A percentile compares a stretch with the other conserved stretches of the same genome.
Evolutionary conservation across 2,329 filamentous ascomycete species (phyloP).

Genomic region (Drechslerella dactyloides): DNA sequence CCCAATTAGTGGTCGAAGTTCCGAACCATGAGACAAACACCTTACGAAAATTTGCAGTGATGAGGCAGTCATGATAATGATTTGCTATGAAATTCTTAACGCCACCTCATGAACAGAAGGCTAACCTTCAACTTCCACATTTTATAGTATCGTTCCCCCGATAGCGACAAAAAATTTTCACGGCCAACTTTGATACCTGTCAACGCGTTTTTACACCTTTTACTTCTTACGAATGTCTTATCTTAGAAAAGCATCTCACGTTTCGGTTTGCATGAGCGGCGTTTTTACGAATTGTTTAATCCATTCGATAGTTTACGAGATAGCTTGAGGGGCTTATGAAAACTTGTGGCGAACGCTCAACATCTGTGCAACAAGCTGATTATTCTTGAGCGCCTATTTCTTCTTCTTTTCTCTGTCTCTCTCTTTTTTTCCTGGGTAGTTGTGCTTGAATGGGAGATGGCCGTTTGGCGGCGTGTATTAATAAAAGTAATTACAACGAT

Average conservation of each 20-base stretch:
- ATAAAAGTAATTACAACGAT: not conserved
- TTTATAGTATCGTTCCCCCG: conserved; percentile 35
- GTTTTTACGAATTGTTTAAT: conserved; percentile 14
- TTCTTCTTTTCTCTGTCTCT: not conserved
- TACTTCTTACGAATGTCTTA: conserved; percentile 7
- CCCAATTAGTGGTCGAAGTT: not conserved
- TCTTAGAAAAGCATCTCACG: conserved; percentile 35
- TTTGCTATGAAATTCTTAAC: not conserved
- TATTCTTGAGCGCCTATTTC: not conserved
- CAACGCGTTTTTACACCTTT: not conserved
- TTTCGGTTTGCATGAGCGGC: conserved; percentile 43
- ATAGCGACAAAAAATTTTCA: conserved; percentile 18
- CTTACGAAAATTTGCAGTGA: not conserved
- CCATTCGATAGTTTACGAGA: not conserved
- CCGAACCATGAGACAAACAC: not conserved
- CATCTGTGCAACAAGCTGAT: not conserved
- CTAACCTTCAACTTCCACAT: conserved; percentile 4
- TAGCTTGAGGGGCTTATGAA: not conserved
- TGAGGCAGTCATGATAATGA: not conserved
- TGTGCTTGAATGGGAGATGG: not conserved
- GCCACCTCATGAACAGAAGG: conserved; percentile 5
- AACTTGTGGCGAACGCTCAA: too few relatives aligned
- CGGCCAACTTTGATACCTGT: conserved; percentile 10
- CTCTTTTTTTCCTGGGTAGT: not conserved
- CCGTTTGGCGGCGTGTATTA: not conserved